Evolutionary conservation across 192 early-diverging fungal species (phyloP).

Genomic region (Coemansia sp.): DNA sequence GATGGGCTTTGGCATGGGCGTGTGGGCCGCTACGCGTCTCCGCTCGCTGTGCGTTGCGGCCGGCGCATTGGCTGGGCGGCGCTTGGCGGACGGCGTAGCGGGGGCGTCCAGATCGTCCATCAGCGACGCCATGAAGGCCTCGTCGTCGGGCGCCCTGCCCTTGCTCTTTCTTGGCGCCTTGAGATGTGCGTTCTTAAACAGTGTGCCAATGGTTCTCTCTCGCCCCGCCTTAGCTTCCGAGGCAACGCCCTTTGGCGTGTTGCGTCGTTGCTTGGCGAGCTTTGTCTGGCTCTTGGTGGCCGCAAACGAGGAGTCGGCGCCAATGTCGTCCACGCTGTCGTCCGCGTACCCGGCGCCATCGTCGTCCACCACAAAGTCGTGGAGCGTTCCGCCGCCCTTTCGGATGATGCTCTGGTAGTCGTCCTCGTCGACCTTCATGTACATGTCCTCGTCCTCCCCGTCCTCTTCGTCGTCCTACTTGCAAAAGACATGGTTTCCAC

Average conservation of each 20-base stretch:
- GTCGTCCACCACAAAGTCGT: slow-evolving; percentile 55
- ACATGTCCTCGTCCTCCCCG: slow-evolving; percentile 25
- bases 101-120: slow-evolving; percentile 36
- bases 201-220: slow-evolving; percentile 24
- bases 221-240: neutral
- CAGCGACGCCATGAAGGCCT: slow-evolving; percentile 48
- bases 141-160: slow-evolving; percentile 27
- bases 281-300: slow-evolving; percentile 2
- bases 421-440: slow-evolving; percentile 47
- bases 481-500: too few species aligned
- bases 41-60: slow-evolving; percentile 30
- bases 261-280: slow-evolving; percentile 3
- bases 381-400: slow-evolving; percentile 7
- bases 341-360: slow-evolving; percentile 44
- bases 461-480: slow-evolving; percentile 11
- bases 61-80: slow-evolving; percentile 3
- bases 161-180: neutral
- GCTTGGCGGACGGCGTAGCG: slow-evolving; percentile 26
- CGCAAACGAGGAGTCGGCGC: slow-evolving; percentile 9
- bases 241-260: neutral
- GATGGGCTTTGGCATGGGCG: slow-evolving; percentile 15
- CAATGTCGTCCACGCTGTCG: slow-evolving; percentile 33
- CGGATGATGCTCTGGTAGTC: slow-evolving; percentile 33
- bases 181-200: slow-evolving; percentile 49
- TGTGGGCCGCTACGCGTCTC: slow-evolving; percentile 17